Evolutionary conservation across 495 filamentous ascomycete species (phyloP).

Genomic region (Friedmanniomyces endolithicus): DNA sequence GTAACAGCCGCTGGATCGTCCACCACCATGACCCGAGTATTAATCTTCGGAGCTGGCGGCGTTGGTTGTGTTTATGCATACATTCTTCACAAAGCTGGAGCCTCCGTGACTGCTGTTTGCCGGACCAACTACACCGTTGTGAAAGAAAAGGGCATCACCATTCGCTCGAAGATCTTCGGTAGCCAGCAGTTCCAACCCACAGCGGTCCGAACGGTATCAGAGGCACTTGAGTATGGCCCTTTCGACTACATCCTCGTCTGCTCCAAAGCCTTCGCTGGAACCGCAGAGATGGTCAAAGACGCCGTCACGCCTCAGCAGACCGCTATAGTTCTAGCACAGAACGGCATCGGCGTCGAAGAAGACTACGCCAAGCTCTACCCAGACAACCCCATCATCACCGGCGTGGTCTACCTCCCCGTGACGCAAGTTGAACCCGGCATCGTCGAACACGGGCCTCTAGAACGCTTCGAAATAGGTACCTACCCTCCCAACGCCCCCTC

Average conservation of each 20-base stretch:
- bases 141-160: conserved; percentile 37
- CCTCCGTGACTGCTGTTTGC: conserved; percentile 37
- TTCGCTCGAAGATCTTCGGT: conserved; percentile 39
- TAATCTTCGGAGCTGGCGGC: conserved; percentile 42
- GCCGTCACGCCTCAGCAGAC: conserved; percentile 33
- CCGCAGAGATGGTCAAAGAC: conserved; percentile 32
- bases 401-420: conserved; percentile 41
- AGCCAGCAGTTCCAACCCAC: conserved; percentile 31
- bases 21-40: conserved; percentile 21
- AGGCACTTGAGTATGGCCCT: conserved; percentile 25
- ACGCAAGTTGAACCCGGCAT: conserved; percentile 32
- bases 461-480: conserved; percentile 38
- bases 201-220: conserved; percentile 31
- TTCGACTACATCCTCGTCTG: conserved; percentile 46
- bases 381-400: conserved; percentile 34
- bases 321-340: conserved; percentile 42
- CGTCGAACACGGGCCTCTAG: conserved; percentile 27
- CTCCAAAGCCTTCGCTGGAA: conserved; percentile 30
- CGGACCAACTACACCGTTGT: conserved; percentile 44
- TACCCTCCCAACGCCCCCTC: conserved; percentile 31
- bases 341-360: conserved; percentile 44
- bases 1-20: too few relatives aligned
- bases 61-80: conserved; percentile 42
- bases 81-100: conserved; percentile 36
- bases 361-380: conserved; percentile 36